phyloP scores from a whole-genome alignment of 768 basidiomycete species.

The Tricholoma sp. region DNA sequence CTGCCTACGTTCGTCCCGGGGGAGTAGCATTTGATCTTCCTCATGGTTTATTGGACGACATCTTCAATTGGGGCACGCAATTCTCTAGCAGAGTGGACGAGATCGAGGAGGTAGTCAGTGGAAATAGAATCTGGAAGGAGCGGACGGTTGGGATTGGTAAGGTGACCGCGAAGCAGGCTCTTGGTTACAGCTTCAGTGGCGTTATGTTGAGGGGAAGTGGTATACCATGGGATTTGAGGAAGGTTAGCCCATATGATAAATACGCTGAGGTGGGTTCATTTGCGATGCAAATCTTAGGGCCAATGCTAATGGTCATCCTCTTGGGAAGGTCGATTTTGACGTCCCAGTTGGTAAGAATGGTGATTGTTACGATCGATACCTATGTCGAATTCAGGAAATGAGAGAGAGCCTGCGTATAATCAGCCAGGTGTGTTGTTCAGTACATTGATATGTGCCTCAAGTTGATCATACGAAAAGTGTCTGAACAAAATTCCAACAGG shows the following conservation, averaged over 20 bases:
- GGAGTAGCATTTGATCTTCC: constrained; percentile 98
- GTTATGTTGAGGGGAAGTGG: constrained; percentile 97
- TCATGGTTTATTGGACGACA: constrained; percentile 97
- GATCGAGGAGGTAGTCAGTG: constrained; percentile 96
- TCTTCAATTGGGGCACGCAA: constrained; percentile 97
- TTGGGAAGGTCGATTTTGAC: constrained; percentile 84
- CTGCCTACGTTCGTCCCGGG: constrained; percentile 96
- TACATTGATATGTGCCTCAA: not conserved
- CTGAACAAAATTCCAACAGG: constrained; percentile 96
- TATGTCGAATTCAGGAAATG: constrained; percentile 98
- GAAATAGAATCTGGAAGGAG: constrained; percentile 97
- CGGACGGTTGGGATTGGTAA: constrained; percentile 86
- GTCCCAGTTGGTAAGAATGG: constrained; percentile 95
- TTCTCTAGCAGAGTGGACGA: constrained; percentile 89
- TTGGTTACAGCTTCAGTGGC: constrained; percentile 91
- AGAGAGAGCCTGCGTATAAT: constrained; percentile 90
- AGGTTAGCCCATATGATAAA: constrained; percentile 90
- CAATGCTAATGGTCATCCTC: not conserved
- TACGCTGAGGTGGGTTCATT: constrained; percentile 68
- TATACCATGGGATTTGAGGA: constrained; percentile 91
- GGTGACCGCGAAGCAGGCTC: constrained; percentile 88
- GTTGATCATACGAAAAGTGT: constrained; percentile 48
- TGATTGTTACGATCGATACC: constrained; percentile 96
- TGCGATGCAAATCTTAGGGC: not conserved
- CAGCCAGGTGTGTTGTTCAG: constrained; percentile 44